Base-by-base conservation (phyloP, 2,329 filamentous ascomycete genomes). In the Xylaria sp. region DNA sequence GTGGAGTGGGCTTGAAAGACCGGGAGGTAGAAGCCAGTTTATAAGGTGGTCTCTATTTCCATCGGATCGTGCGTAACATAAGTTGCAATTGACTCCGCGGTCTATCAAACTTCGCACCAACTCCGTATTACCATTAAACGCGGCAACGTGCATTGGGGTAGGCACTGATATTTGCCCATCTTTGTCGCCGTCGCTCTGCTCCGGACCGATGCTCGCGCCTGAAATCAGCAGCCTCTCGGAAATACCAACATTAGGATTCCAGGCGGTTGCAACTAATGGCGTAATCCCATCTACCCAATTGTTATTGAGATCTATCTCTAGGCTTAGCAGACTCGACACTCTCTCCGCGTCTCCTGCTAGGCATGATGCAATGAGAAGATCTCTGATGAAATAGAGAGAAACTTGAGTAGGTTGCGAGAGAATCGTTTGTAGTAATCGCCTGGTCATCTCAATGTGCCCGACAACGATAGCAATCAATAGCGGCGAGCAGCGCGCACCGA, bases 211-310 rank as follows among this genome's bases (percentile, higher is more conserved):
- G 15, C 52, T n/a, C 10, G 55, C 55, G 12, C 63, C 46, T 37
- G 28, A 41, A 7, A 23, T 12, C 9, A 65, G 23, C 44, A 65
- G 12, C 28, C n/a, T 28, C 4, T 60, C 23, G 23, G 63, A 56
- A 28, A 65, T 65, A 1, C 2, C 23, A 18, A 9, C 34, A 50
- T 65, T 39, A 15, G 31, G 31, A 15, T 65, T 65, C 55, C 63
- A 65, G 8, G 63, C 31, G 15, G 55, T 60, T 37, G 63, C 63
- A 28, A 51, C 23, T 50, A 60, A 18, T 44, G 63, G 63, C 13
- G 55, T 37, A 46, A 65, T 34, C 8, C 39, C 44, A 34, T 7
- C 1, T 5, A 18, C 12, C 63, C 55, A 65, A 25, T 25, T 46
- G 20, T 28, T 8, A 18, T 51, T 25, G 6, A 65, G n/a, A 15